Percentiles rank a stretch among this genome's conserved stretches.
These are phyloP conservation scores for Phytophthora litchii DNA, from an alignment of 352 stramenopile genomes.

Conservation along the genomic window DNA sequence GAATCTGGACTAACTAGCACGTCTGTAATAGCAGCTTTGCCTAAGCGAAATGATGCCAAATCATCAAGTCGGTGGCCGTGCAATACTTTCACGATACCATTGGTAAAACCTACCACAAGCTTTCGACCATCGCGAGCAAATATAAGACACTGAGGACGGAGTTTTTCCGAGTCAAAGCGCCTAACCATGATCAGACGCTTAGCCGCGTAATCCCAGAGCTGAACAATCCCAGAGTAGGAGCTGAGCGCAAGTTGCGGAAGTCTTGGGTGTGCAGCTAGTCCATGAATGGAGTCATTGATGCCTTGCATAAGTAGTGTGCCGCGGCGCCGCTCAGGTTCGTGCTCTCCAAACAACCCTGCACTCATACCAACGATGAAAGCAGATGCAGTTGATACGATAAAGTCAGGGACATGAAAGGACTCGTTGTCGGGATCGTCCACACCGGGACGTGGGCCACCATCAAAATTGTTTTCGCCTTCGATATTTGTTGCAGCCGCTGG, in stretches of 20 bases:
- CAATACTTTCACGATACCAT: conserved; percentile 86
- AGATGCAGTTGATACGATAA: conserved; percentile 87
- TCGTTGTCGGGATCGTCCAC: conserved; percentile 42
- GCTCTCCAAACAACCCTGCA: conserved; percentile 80
- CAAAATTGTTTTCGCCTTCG: conserved; percentile 24
- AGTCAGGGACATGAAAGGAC: conserved; percentile 85
- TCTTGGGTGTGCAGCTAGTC: conserved; percentile 78
- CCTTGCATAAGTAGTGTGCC: conserved; percentile 93
- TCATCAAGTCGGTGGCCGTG: conserved; percentile 81
- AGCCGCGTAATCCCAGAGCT: conserved; percentile 91
- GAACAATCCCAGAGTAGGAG: conserved; percentile 83
- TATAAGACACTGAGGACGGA: conserved; percentile 77
- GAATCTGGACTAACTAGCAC: conserved; percentile 78
- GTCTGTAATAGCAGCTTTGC: conserved; percentile 78
- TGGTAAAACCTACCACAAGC: conserved; percentile 90
- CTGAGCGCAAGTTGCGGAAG: conserved; percentile 79
- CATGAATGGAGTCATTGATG: conserved; percentile 87
- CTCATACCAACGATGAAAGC: conserved; percentile 90
- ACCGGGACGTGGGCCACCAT: conserved; percentile 1
- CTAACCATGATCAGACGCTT: conserved; percentile 87
- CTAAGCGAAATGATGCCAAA: conserved; percentile 63
- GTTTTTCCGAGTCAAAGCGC: conserved; percentile 66
- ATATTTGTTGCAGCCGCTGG: conserved; percentile 28
- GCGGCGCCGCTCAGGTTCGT: conserved; percentile 82
- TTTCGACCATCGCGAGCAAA: conserved; percentile 81